Evolutionary conservation across 2,329 filamentous ascomycete genomes (phyloP), one percentile per base, ranked within the genome.

Genomic region (Diaporthe sp.): DNA sequence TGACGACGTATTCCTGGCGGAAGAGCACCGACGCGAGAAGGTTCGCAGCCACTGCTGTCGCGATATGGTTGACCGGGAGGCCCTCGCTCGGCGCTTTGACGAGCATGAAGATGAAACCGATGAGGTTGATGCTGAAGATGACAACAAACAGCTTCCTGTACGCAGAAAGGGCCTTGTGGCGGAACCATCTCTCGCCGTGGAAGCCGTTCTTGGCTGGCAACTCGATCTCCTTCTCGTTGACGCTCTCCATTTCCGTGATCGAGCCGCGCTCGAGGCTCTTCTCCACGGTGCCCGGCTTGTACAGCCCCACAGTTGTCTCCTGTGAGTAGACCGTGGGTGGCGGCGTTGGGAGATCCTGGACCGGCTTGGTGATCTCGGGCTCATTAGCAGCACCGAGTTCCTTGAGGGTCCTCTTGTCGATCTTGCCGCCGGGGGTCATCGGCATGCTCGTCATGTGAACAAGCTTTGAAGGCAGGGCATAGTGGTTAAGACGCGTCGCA

Each of bases 91-190:
- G 49, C 10, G 71, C 42, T 10, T 72, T 79, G 71, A 84, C 78
- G 47, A 88, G 78, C 71, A 89, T 82, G 72, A 83, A 82, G 77
- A 86, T 80, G 71, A 90, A 84, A 42, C 88, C 89, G 39, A 84
- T 85, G 58, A 88, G 78, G 78, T 92, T 92, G 77, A 84, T 80
- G 51, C 90, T 78, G 76, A 88, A 86, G 42, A 90, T 84, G 13
- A 90, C 70, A 57, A 88, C 87, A 81, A 92, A 91, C 12, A 92
- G 86, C 6, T 88, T 86, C 31, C 90, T 87, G 78, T 92, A 92
- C 37, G 88, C 84, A 72, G 88, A 88, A 79, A 90, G 85, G 74
- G 90, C 81, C 42, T 85, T 85, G 79, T 85, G 83, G 42, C 85
- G 82, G 42, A 88, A 39, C 71, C 84, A 85, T 68, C 86, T 83